Evolutionary conservation across 257 asterid genomes (phyloP).

Genomic region (Gentiana dahurica): DNA sequence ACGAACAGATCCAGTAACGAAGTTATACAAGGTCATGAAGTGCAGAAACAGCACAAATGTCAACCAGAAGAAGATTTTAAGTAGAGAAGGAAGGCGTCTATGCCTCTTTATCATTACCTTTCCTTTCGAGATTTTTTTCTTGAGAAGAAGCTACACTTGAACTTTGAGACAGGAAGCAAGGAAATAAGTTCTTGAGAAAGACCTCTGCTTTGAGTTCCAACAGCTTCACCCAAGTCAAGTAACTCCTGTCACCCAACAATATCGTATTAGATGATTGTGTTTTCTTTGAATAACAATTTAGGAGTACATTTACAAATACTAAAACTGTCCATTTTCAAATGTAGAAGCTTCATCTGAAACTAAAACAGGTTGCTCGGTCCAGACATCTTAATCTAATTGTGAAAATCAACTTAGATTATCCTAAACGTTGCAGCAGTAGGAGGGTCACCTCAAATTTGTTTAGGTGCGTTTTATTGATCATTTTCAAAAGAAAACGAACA

Average conservation of each 20-base stretch:
- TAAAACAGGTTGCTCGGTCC: too few relatives aligned
- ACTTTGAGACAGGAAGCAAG: conserved; percentile 66
- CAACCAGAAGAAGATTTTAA: background rate
- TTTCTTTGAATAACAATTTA: too few relatives aligned
- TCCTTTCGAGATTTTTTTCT: conserved; percentile 62
- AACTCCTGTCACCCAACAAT: conserved; percentile 37
- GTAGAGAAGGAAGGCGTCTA: background rate
- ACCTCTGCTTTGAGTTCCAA: conserved; percentile 82
- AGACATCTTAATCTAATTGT: too few relatives aligned
- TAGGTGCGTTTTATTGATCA: too few relatives aligned
- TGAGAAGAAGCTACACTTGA: conserved; percentile 77
- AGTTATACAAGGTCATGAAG: background rate
- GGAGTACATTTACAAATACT: too few relatives aligned
- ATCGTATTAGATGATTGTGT: too few relatives aligned
- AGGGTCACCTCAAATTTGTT: too few relatives aligned
- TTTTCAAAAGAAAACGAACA: too few relatives aligned
- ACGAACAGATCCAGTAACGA: background rate
- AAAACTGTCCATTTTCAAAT: too few relatives aligned
- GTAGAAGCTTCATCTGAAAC: too few relatives aligned
- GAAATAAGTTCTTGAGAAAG: conserved; percentile 73
- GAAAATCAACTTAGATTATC: too few relatives aligned
- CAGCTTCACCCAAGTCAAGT: conserved; percentile 89
- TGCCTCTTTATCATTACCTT: conserved; percentile 18
- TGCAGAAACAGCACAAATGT: background rate
- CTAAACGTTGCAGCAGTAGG: too few relatives aligned